Percentiles rank a stretch among this genome's conserved stretches.
Evolutionary conservation across 148 eudicot genomes (phyloP).

Genomic region (Dysphania ambrosioides): DNA sequence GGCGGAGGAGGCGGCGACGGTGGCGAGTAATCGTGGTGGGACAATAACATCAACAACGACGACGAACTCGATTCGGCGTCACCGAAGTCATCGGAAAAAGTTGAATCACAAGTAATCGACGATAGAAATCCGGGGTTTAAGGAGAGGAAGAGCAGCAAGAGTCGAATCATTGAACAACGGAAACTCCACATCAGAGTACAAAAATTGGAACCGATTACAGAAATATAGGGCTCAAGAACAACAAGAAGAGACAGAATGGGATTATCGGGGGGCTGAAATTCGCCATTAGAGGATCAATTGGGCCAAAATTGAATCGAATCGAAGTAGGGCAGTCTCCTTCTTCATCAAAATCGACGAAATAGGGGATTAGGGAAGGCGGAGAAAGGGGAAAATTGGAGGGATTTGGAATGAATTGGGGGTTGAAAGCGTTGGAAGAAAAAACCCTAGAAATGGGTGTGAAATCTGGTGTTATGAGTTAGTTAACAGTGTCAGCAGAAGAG

Average conservation of each 20-base stretch:
- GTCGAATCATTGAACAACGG: background rate
- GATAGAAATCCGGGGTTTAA: background rate
- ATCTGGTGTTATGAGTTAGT: constrained; percentile 1
- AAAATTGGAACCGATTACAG: too few relatives aligned
- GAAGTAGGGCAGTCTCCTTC: background rate
- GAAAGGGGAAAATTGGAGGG: background rate
- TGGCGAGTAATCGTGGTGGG: constrained; percentile 62
- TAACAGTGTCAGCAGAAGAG: background rate
- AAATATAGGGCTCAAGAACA: constrained; percentile 25
- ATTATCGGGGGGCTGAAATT: background rate
- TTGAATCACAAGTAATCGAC: background rate
- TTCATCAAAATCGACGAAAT: constrained; percentile 7
- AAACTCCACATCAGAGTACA: background rate
- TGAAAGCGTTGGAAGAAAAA: constrained; percentile 17
- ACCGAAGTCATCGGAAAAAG: background rate
- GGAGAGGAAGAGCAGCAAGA: background rate
- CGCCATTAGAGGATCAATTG: constrained; percentile 8
- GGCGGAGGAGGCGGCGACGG: constrained; percentile 96
- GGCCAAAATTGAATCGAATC: background rate
- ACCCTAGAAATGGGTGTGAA: constrained; percentile 23
- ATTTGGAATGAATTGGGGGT: too few relatives aligned
- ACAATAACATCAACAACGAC: background rate
- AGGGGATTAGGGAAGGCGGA: background rate
- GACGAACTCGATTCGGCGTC: background rate
- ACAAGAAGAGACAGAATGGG: constrained; percentile 11